Evolutionary conservation across 345 rosid genomes (phyloP).

Genomic region (Psidium friedrichsthalianum): DNA sequence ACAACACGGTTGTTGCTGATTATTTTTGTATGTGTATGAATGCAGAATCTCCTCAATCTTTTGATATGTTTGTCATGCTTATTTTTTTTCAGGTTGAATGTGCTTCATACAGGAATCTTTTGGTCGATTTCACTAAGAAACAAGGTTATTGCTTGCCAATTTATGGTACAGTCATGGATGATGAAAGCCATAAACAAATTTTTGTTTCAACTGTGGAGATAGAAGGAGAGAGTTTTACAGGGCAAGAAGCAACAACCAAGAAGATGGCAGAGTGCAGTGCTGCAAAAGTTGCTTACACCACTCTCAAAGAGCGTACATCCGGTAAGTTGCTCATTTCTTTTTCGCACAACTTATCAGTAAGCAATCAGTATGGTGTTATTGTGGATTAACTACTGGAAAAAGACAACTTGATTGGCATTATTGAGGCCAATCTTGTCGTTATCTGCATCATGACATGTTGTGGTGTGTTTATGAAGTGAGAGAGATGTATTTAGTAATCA

Average conservation of each 20-base stretch:
- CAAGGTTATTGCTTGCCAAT: constrained; percentile 11
- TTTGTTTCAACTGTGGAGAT: constrained; percentile 27
- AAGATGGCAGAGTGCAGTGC: constrained; percentile 32
- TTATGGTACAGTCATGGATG: constrained; percentile 6
- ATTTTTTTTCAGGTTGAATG: constrained; percentile 14
- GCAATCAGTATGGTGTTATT: background rate
- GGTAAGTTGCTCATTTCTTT: background rate
- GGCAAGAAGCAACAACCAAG: constrained; percentile 20
- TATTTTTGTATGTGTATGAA: background rate
- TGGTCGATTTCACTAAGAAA: constrained; percentile 28
- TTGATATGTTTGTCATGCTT: background rate
- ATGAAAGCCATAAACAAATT: constrained; percentile 11
- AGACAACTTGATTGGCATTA: background rate
- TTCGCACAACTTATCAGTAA: background rate
- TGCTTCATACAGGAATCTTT: constrained; percentile 22
- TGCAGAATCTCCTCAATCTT: background rate
- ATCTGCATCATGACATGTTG: background rate
- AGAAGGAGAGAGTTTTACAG: constrained; percentile 15
- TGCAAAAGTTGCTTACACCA: constrained; percentile 25
- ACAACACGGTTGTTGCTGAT: background rate
- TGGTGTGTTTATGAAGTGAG: background rate
- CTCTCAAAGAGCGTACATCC: constrained; percentile 11
- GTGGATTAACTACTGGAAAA: background rate
- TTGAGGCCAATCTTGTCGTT: background rate
- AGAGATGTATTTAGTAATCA: background rate